phyloP scores from a whole-genome alignment of 768 basidiomycete genomes.

The Leucocoprinus birnbaumii region DNA sequence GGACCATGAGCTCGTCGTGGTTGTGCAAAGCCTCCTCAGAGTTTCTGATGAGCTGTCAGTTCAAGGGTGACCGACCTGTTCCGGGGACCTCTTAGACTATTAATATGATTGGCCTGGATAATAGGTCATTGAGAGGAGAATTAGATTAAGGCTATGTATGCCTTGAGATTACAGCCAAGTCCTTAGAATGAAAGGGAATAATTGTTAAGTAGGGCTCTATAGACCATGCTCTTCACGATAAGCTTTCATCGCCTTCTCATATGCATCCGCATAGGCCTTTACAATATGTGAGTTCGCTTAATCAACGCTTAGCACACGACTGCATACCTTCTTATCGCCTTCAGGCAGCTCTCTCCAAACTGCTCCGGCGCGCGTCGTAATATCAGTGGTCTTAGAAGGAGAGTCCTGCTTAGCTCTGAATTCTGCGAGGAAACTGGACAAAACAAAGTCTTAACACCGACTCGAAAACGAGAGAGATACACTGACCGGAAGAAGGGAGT shows the following conservation, averaged over 20 bases:
- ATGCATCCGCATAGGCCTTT: background rate
- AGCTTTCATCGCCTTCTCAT: background rate
- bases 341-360: conserved; percentile 11
- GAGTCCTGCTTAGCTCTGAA: background rate
- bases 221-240: background rate
- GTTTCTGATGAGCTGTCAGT: too few relatives aligned
- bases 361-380: background rate
- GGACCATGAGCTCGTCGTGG: too few relatives aligned
- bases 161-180: too few relatives aligned
- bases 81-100: too few relatives aligned
- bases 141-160: too few relatives aligned
- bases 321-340: conserved; percentile 13
- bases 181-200: too few relatives aligned
- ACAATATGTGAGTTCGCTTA: background rate
- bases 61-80: too few relatives aligned
- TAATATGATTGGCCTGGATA: too few relatives aligned
- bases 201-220: too few relatives aligned
- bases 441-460: background rate
- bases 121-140: too few relatives aligned
- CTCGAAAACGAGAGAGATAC: background rate
- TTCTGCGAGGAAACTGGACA: conserved; percentile 5
- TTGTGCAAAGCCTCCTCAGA: too few relatives aligned
- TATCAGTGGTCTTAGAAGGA: background rate
- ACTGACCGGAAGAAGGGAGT: conserved; percentile 13
- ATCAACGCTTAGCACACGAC: background rate